A percentile compares a stretch with the other conserved stretches of the same genome.
These are phyloP conservation scores for Metschnikowia orientalis DNA, from an alignment of 805 yeast genomes.

Conservation along the genomic window DNA sequence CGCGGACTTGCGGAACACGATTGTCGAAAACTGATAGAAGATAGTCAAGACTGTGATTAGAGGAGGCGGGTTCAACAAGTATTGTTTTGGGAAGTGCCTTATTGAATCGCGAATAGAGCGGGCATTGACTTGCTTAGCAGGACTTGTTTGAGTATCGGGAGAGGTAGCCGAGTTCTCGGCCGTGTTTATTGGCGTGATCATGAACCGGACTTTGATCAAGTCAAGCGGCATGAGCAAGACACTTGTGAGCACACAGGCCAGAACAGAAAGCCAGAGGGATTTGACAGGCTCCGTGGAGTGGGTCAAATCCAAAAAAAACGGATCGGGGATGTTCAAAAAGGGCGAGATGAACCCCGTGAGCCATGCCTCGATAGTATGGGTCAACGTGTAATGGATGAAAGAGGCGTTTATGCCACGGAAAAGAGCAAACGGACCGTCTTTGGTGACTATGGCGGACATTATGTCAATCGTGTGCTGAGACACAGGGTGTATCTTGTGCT, in stretches of 20 bases:
- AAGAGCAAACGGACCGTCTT: slow-evolving; percentile 67
- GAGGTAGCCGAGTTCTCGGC: slow-evolving; percentile 9
- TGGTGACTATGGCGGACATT: slow-evolving; percentile 57
- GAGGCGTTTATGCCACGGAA: slow-evolving; percentile 77
- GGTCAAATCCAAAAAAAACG: slow-evolving; percentile 74
- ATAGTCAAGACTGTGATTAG: slow-evolving; percentile 43
- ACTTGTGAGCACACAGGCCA: slow-evolving; percentile 71
- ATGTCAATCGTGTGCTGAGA: slow-evolving; percentile 63
- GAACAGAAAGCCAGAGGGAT: slow-evolving; percentile 62
- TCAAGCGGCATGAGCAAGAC: slow-evolving; percentile 75
- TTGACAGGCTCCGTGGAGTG: slow-evolving; percentile 73
- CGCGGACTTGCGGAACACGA: slow-evolving; percentile 59
- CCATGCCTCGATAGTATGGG: slow-evolving; percentile 85
- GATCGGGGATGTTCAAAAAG: slow-evolving; percentile 78
- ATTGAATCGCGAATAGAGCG: slow-evolving; percentile 73
- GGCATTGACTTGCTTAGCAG: slow-evolving; percentile 22
- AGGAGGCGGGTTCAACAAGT: slow-evolving; percentile 55
- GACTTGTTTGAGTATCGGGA: neutral
- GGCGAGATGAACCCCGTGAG: slow-evolving; percentile 84
- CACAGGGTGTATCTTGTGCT: slow-evolving; percentile 47
- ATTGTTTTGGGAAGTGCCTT: slow-evolving; percentile 50
- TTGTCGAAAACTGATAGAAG: slow-evolving; percentile 56
- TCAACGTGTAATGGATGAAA: slow-evolving; percentile 69
- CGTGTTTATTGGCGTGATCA: slow-evolving; percentile 58
- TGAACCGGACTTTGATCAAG: slow-evolving; percentile 70